phyloP scores from a whole-genome alignment of 2,329 filamentous ascomycete genomes.

The Epichloe typhina region DNA sequence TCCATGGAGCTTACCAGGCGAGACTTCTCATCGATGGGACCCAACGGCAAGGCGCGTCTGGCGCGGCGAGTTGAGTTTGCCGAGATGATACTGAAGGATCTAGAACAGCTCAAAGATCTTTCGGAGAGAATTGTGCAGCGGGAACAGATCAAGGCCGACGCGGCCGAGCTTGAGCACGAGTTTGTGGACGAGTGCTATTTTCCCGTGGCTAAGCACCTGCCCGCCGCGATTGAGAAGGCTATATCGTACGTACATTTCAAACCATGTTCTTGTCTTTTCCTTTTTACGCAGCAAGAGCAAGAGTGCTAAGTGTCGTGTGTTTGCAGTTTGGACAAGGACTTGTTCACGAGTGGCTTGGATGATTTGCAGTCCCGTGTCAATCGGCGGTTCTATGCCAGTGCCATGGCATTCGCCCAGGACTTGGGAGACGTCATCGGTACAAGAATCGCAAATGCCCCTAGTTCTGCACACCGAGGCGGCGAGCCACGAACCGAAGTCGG shows the following conservation, averaged over 20 bases:
- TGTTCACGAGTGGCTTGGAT: constrained; percentile 41
- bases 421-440: constrained; percentile 39
- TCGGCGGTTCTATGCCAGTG: constrained; percentile 43
- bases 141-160: constrained; percentile 65
- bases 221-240: constrained; percentile 67
- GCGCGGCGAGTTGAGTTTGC: constrained; percentile 81
- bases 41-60: constrained; percentile 64
- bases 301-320: constrained; percentile 18
- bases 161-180: constrained; percentile 60
- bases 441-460: constrained; percentile 30
- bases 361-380: constrained; percentile 40
- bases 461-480: neutral
- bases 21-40: constrained; percentile 92
- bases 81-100: constrained; percentile 58
- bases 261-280: neutral
- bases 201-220: constrained; percentile 64
- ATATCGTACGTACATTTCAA: constrained; percentile 50
- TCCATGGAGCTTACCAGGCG: constrained; percentile 94
- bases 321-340: constrained; percentile 47
- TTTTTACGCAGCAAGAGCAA: neutral
- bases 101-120: constrained; percentile 61
- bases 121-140: constrained; percentile 60
- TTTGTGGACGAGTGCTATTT: constrained; percentile 89
- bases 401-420: constrained; percentile 42
- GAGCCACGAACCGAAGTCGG: constrained; percentile 20